Conservation (phyloP, 2,329 filamentous ascomycete species). For the Davidsoniella neocaledoniae region DNA sequence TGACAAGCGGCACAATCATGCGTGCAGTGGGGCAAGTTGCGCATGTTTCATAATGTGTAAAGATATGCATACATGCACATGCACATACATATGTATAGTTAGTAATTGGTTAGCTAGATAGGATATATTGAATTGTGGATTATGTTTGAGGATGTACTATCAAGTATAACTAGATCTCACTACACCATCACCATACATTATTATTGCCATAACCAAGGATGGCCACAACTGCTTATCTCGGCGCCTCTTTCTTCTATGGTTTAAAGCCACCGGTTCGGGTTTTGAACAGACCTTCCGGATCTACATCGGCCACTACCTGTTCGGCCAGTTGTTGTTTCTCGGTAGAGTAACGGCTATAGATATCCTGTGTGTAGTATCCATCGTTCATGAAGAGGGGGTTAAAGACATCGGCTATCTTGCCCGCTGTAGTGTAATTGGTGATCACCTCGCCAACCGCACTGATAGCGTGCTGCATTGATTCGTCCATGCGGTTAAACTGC, state of each 20-base stretch:
- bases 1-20: neutral
- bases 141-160: no score
- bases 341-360: constrained; percentile 23
- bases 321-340: constrained; percentile 21
- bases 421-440: constrained; percentile 10
- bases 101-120: no score
- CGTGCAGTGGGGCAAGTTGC: neutral
- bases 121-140: no score
- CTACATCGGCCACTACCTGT: constrained; percentile 19
- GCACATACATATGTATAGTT: no score
- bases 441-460: constrained; percentile 14
- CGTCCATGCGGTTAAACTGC: constrained; percentile 13
- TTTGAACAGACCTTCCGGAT: constrained; percentile 20
- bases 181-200: no score
- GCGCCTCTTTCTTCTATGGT: constrained; percentile 10
- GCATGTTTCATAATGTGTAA: no score
- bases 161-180: no score
- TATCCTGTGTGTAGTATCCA: constrained; percentile 23
- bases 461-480: constrained; percentile 13
- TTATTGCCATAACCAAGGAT: no score
- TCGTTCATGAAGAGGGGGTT: constrained; percentile 27
- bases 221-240: no score
- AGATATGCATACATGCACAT: no score
- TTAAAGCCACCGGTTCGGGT: constrained; percentile 19
- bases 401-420: constrained; percentile 1